Evolutionary conservation across 768 basidiomycete species (phyloP), one percentile per base, ranked within the genome.

Genomic region (Neoboletus subvelutipes): DNA sequence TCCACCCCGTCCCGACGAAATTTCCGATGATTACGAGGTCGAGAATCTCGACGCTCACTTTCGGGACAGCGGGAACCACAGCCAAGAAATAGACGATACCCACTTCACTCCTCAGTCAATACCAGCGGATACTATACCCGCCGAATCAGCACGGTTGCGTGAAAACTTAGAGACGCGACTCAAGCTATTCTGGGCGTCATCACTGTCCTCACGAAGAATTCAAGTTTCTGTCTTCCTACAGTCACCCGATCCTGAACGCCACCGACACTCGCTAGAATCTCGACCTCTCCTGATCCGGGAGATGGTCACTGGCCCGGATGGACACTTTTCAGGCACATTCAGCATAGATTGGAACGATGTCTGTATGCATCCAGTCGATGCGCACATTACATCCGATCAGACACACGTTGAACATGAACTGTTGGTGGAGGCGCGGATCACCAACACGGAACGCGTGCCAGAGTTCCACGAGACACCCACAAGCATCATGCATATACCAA

Each of bases 111-210:
- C 22, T 52, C 66, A 51, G 50, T 67, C 29, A 60, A 60, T 28
- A 52, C 66, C 24, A 57, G 69, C 18, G 61, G 71, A 53, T 60
- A 55, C 46, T 22, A 43, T 68, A 39, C 56, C 69, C 6, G 61
- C 58, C 7, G 73, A 78, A 22, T 66, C 88, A 18, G 80, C 76
- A 4, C 78, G 80, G 26, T 77, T 87, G 51, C 87, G 94, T 59
- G 77, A 77, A 13, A 95, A 94, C 64, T 78, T 96, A 5, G 89
- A 93, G 66, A 71, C 79, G 7, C 84, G 94, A 1, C 73, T 96
- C 26, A 83, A 82, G 47, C 84, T 87, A 0, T 94, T 96, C 72
- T 94, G 91, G 91, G 81, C 87, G 3, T 84, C 85, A 5, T 84
- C 83, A 1, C 75, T 95, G 0, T 66, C 87, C 11, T 78, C 82